Percentiles rank a stretch among this genome's conserved stretches.
These are phyloP conservation scores for Tolypocladium tropicale DNA, from an alignment of 2,329 filamentous ascomycete species.

Conservation along the genomic window DNA sequence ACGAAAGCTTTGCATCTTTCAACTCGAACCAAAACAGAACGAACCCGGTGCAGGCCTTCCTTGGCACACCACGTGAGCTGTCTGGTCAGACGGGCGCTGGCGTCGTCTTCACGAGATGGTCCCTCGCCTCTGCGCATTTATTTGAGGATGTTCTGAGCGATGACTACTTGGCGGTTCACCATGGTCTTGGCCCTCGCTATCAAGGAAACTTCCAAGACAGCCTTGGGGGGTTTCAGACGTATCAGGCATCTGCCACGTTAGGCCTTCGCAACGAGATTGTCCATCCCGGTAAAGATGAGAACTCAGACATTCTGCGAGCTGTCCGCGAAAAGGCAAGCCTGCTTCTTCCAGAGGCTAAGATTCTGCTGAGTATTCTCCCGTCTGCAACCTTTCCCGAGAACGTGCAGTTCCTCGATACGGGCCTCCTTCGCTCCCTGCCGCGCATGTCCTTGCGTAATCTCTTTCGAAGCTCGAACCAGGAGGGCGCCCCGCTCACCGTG, in stretches of 20 bases:
- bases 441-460: constrained; percentile 57
- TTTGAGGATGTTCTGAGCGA: constrained; percentile 84
- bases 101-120: constrained; percentile 71
- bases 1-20: constrained; percentile 62
- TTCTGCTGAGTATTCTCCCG: constrained; percentile 76
- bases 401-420: constrained; percentile 66
- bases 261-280: constrained; percentile 87
- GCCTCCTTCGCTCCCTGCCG: constrained; percentile 67
- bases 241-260: constrained; percentile 81
- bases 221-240: constrained; percentile 91
- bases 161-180: constrained; percentile 84
- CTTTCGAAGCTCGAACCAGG: constrained; percentile 24
- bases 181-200: constrained; percentile 81
- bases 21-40: constrained; percentile 45
- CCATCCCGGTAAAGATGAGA: constrained; percentile 80
- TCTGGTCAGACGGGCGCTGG: constrained; percentile 66
- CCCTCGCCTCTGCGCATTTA: constrained; percentile 78
- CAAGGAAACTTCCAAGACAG: constrained; percentile 96
- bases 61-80: constrained; percentile 85
- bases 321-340: constrained; percentile 77
- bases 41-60: constrained; percentile 76
- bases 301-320: constrained; percentile 81
- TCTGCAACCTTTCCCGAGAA: constrained; percentile 72
- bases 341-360: constrained; percentile 69
- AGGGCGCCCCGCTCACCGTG: constrained; percentile 67